Conservation (phyloP, 2,329 filamentous ascomycete species). For the Niveomyces coronatus region DNA sequence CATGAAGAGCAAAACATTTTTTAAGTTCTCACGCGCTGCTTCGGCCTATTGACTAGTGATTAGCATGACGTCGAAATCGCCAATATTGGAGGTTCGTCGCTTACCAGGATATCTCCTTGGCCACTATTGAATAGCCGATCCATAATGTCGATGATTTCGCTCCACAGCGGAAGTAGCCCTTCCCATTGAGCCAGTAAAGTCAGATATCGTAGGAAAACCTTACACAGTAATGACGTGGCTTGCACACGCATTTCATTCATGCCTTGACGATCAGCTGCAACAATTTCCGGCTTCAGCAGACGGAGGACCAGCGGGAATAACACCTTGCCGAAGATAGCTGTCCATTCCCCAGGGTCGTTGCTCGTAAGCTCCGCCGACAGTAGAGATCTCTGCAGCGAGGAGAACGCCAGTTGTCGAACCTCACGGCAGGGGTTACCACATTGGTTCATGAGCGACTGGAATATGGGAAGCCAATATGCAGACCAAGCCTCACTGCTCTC, state of each 20-base stretch:
- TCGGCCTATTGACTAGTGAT: conserved; percentile 61
- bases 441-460: conserved; percentile 77
- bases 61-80: conserved; percentile 7
- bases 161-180: conserved; percentile 84
- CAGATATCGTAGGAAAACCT: conserved; percentile 90
- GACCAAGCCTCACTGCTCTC: conserved; percentile 89
- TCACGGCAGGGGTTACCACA: conserved; percentile 92
- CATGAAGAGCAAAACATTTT: conserved; percentile 96
- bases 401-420: conserved; percentile 80
- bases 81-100: conserved; percentile 20
- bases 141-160: conserved; percentile 86
- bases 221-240: conserved; percentile 81
- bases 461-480: conserved; percentile 94
- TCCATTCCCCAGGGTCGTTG: conserved; percentile 85
- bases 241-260: conserved; percentile 96
- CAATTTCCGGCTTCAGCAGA: conserved; percentile 88
- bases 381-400: conserved; percentile 73
- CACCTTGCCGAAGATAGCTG: conserved; percentile 86
- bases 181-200: conserved; percentile 76
- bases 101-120: conserved; percentile 77
- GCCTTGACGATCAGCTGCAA: conserved; percentile 77
- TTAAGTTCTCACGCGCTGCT: conserved; percentile 87
- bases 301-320: conserved; percentile 83
- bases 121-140: conserved; percentile 94
- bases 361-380: conserved; percentile 76